A percentile compares a stretch with the other conserved stretches of the same genome.
These are phyloP conservation scores for Jatropha multifida DNA, from an alignment of 441 rosid genomes.

Conservation along the genomic window DNA sequence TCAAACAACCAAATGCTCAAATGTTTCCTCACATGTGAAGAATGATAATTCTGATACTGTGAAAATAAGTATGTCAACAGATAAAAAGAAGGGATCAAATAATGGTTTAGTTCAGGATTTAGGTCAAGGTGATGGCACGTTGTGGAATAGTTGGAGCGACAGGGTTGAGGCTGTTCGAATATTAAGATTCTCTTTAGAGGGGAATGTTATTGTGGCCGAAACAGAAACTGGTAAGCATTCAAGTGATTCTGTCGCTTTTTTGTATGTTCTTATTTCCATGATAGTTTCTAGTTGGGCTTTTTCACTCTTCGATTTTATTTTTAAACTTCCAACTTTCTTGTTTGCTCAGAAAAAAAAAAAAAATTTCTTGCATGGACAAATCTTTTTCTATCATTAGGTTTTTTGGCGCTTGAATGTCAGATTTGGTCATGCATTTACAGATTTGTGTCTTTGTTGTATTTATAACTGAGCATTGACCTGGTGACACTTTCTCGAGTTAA, in stretches of 20 bases:
- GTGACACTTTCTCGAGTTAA: background rate
- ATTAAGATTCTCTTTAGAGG: slow-evolving; percentile 80
- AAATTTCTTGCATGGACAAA: background rate
- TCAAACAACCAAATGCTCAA: slow-evolving; percentile 30
- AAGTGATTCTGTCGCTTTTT: background rate
- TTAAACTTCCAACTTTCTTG: background rate
- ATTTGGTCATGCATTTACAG: background rate
- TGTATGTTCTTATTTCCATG: background rate
- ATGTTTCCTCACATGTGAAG: slow-evolving; percentile 29
- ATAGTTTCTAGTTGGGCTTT: background rate
- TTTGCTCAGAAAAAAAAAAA: no score
- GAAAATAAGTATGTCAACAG: slow-evolving; percentile 33
- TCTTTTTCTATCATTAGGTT: no score
- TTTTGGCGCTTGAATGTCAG: background rate
- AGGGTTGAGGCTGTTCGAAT: slow-evolving; percentile 82
- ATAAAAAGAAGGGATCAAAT: slow-evolving; percentile 29
- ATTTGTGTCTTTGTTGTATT: background rate
- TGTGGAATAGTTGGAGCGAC: slow-evolving; percentile 82
- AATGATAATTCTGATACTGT: slow-evolving; percentile 25
- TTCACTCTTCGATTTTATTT: background rate
- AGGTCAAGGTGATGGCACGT: slow-evolving; percentile 33
- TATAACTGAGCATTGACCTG: background rate
- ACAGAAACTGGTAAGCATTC: slow-evolving; percentile 47
- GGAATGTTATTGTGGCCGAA: slow-evolving; percentile 48
- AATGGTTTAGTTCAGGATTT: slow-evolving; percentile 34